Evolutionary conservation across 2,329 filamentous ascomycete genomes (phyloP), one percentile per base, ranked within the genome.

Genomic region (Trichoderma atrobrunneum): DNA sequence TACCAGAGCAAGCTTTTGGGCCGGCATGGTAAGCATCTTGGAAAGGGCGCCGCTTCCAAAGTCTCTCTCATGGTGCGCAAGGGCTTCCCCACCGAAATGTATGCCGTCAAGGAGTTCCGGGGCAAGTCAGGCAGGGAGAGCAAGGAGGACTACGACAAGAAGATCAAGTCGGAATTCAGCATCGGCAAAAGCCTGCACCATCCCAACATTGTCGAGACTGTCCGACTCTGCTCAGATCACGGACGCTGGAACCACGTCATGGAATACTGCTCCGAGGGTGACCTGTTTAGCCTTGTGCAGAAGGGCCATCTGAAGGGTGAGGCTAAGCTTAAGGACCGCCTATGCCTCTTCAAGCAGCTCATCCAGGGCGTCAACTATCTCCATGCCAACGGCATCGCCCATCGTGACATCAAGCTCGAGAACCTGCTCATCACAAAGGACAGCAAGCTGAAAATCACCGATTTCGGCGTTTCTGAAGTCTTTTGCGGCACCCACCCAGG

Each of bases 301-400:
- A 91, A 91, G 79, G 88, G 88, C 39, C 91, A 92, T 76, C 88
- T 97, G 74, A 88, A 85, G 71, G 82, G 85, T 3, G 86, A 90
- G 7, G 90, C 92, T 70, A 89, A 90, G 72, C 84, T 87, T 18
- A 85, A 87, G 71, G 93, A 97, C 78, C 90, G 92, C 11, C 84
- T 92, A 36, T 97, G 94, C 81, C 87, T 97, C 74, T 97, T 97
- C 87, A 97, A 97, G 85, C 94, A 97, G 81, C 85, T 97, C 32
- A 84, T 96, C 36, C 92, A 93, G 77, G 94, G 94, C 21, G 88
- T 97, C 74, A 87, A 90, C 77, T 96, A 97, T 79, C 85, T 97
- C 26, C 94, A 97, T 81, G 85, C 85, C 73, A 90, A 95, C 77
- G 94, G 94, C 72, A 95, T 97, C 78, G 94, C 94, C 1, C 94